Evolutionary conservation across 169 alveolate species (phyloP).

Genomic region (Cryptosporidium parvum): DNA sequence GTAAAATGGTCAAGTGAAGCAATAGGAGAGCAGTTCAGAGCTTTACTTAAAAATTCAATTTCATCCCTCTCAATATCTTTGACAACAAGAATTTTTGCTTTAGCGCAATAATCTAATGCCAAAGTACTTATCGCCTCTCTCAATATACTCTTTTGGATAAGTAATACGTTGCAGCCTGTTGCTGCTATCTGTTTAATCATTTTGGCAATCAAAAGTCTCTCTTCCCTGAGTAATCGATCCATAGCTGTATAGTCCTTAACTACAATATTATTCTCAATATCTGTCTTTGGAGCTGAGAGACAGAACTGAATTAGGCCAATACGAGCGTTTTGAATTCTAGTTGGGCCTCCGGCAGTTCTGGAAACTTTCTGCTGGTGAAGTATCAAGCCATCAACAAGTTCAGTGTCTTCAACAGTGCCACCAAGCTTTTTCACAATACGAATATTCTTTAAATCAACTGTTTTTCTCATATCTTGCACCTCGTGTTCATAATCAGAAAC

Average conservation of each 20-base stretch:
- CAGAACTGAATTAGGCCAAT: constrained; percentile 98
- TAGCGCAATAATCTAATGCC: constrained; percentile 96
- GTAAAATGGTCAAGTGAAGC: constrained; percentile 98
- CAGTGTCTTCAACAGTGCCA: constrained; percentile 99
- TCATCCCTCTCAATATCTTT: constrained; percentile 98
- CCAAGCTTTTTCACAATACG: constrained; percentile 94
- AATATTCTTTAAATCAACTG: constrained; percentile 90
- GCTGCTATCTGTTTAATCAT: constrained; percentile 97
- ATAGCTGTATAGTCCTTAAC: constrained; percentile 95
- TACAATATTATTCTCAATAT: constrained; percentile 96
- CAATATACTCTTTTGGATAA: constrained; percentile 97
- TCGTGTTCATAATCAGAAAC: constrained; percentile 44
- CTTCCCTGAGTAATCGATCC: constrained; percentile 98
- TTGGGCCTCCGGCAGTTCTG: constrained; percentile 96
- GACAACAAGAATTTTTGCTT: constrained; percentile 97
- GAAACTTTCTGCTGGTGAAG: constrained; percentile 95
- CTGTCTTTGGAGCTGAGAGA: constrained; percentile 99
- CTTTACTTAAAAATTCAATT: constrained; percentile 94
- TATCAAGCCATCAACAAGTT: constrained; percentile 98
- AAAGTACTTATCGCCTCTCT: constrained; percentile 97
- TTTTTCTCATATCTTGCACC: constrained; percentile 70
- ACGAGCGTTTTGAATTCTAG: constrained; percentile 93
- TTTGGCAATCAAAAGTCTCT: constrained; percentile 94
- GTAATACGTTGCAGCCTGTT: constrained; percentile 98
- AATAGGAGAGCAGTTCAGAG: constrained; percentile 95